Base-by-base conservation (phyloP, 768 basidiomycete genomes). In the Pisolithus marmoratus region DNA sequence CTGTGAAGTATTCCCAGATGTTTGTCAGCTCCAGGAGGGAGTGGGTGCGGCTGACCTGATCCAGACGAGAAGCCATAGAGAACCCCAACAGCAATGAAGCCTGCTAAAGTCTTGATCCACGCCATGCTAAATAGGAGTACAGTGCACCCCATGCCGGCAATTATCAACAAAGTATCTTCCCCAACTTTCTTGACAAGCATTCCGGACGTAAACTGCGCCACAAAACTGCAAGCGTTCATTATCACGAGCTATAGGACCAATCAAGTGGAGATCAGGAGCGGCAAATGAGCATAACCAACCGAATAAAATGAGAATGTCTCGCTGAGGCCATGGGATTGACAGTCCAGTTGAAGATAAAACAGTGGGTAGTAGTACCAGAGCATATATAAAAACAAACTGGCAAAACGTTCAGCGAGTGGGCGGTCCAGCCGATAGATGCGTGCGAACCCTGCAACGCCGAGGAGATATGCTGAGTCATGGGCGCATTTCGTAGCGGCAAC, bases 331-430 rank as follows among this genome's bases (percentile, higher is more conserved):
- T 79, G 78, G 47, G 67, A 70, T 20, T 77, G 70, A 1, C 81
- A 71, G 42, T 79, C 72, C 15, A 84, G 67, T 55, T 85, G 83
- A 22, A 85, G 64, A 59, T 81, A 84, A 65, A 82, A 84, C 24
- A 81, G 66, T 1, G 82, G 80, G 51, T 77, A 79, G 58, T 75
- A 83, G 37, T 81, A 63, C 1, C 75, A 78, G 4, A 71, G 54
- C 20, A 74, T 60, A 22, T 70, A 70, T 29, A 74, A 52, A 8
- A 60, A 23, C 38, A 67, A 54, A 4, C 66, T 70, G 17, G 34
- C 14, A 34, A 34, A 34, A 34, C 14, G 34, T 5, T 34, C 14
- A 34, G 34, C 14, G 4, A 34, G 12, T 14, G 14, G 12, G 12
- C 34, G 15, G 15, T 34, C 12, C 12, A 34, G 14, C 34, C 5